A percentile compares a stretch with the other conserved stretches of the same genome.
These are phyloP conservation scores for Omphalotus guepiniiformis DNA, from an alignment of 768 basidiomycete genomes.

Conservation along the genomic window DNA sequence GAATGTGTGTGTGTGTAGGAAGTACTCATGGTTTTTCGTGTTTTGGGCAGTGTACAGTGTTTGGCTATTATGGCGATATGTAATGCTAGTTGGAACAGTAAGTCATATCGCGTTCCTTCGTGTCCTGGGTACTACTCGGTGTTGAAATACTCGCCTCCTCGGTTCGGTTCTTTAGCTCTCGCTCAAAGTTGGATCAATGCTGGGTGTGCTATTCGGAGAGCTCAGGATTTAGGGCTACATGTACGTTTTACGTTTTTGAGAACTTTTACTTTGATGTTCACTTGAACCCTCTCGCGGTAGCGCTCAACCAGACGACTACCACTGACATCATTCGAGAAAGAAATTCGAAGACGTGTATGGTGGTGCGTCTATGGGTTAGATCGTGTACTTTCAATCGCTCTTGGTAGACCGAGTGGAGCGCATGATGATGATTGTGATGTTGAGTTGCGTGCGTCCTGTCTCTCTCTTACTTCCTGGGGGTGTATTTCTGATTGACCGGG, in stretches of 20 bases:
- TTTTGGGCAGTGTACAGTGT: slow-evolving; percentile 13
- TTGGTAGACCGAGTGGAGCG: slow-evolving; percentile 16
- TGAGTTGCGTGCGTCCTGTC: slow-evolving; percentile 13
- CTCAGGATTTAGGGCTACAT: slow-evolving; percentile 16
- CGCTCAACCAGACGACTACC: slow-evolving; percentile 10
- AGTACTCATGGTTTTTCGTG: neutral
- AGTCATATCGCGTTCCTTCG: neutral
- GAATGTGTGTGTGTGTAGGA: neutral
- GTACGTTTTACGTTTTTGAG: slow-evolving; percentile 4
- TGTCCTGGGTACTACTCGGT: neutral
- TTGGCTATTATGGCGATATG: slow-evolving; percentile 15
- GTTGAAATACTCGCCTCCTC: neutral
- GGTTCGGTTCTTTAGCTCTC: slow-evolving; percentile 10
- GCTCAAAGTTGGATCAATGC: slow-evolving; percentile 18
- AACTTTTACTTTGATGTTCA: neutral
- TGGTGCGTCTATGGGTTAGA: slow-evolving; percentile 19
- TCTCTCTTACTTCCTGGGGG: neutral
- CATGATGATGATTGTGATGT: slow-evolving; percentile 17
- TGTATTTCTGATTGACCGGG: neutral
- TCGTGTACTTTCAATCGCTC: slow-evolving; percentile 15
- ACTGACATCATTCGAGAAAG: slow-evolving; percentile 12
- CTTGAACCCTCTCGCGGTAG: neutral
- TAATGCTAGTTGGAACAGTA: slow-evolving; percentile 18
- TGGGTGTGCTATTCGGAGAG: slow-evolving; percentile 15
- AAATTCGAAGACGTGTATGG: slow-evolving; percentile 16